Evolutionary conservation across 1,139 yeast species (phyloP), one percentile per base, ranked within the genome.

Genomic region (Pneumocystis canis): DNA sequence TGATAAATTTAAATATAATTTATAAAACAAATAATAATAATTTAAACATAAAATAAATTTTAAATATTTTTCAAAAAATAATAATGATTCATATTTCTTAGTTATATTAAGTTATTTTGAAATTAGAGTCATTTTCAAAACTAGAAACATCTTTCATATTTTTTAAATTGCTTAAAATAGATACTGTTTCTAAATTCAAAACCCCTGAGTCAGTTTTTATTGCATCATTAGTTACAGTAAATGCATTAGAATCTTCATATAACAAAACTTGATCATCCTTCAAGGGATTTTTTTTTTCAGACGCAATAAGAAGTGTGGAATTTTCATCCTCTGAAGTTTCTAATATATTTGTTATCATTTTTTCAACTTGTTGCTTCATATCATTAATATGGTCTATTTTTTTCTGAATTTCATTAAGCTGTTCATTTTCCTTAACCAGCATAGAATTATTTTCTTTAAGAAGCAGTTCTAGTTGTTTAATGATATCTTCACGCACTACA

Each of bases 341-440:
- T 47, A 41, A 41, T 30, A 25, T 58, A 14, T 64, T 65, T n/a
- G 54, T 35, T n/a, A 79, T 69, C 75, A 81, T 77, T 39, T 76
- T 77, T 61, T 75, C 74, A 40, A 82, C 74, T 66, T 82, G 84
- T 4, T 70, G 69, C 65, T 80, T 75, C 1, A 83, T 80, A 54
- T 75, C 73, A 25, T 70, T 67, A 37, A 79, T 76, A 56, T 74
- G 73, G 6, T 65, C 67, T 33, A 76, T 70, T 67, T 79, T 79
- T 11, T 73, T 73, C n/a, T 75, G 72, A 40, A 84, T 74, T 54
- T 79, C 77, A 47, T 70, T 70, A 39, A 77, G 69, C 68, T 79
- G 81, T 7, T 73, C 71, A 20, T 79, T 78, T 66, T 83, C 84
- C 1, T 80, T 73, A 58, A 74, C 70, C 33, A 78, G 66, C 61